Evolutionary conservation across 257 asterid genomes (phyloP).

Genomic region (Solanum paucissectum): DNA sequence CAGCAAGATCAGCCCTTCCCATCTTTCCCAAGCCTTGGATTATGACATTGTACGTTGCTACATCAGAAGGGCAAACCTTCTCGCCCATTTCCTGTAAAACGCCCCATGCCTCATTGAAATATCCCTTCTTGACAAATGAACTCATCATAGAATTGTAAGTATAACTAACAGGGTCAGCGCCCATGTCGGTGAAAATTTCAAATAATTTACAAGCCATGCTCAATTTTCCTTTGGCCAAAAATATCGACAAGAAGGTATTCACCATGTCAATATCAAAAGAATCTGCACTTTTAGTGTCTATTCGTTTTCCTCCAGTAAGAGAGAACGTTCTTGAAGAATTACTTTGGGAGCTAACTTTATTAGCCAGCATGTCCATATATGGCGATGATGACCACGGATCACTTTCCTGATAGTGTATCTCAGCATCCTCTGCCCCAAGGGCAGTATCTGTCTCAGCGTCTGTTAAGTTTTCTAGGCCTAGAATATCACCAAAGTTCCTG

Average conservation of each 20-base stretch:
- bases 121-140: conserved; percentile 83
- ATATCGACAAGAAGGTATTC: conserved; percentile 78
- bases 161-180: conserved; percentile 60
- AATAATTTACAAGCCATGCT: conserved; percentile 87
- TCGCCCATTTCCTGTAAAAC: conserved; percentile 64
- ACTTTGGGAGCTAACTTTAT: conserved; percentile 17
- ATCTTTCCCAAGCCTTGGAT: conserved; percentile 83
- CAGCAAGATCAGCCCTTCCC: conserved; percentile 90
- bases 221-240: conserved; percentile 77
- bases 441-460: conserved; percentile 5
- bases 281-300: conserved; percentile 49
- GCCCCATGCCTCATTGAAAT: conserved; percentile 83
- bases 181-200: conserved; percentile 64
- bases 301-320: conserved; percentile 48
- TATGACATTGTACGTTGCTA: conserved; percentile 74
- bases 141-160: conserved; percentile 89
- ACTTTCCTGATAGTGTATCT: conserved; percentile 13
- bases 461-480: conserved; percentile 20
- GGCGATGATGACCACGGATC: conserved; percentile 97
- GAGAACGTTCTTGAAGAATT: conserved; percentile 21
- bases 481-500: conserved; percentile 38
- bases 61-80: conserved; percentile 52
- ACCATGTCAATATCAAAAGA: conserved; percentile 81
- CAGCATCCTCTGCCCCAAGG: conserved; percentile 7
- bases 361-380: conserved; percentile 70